Evolutionary conservation across 1,284 basidiomycete species (phyloP).

Genomic region (Austroboletus novae-zelandiae): DNA sequence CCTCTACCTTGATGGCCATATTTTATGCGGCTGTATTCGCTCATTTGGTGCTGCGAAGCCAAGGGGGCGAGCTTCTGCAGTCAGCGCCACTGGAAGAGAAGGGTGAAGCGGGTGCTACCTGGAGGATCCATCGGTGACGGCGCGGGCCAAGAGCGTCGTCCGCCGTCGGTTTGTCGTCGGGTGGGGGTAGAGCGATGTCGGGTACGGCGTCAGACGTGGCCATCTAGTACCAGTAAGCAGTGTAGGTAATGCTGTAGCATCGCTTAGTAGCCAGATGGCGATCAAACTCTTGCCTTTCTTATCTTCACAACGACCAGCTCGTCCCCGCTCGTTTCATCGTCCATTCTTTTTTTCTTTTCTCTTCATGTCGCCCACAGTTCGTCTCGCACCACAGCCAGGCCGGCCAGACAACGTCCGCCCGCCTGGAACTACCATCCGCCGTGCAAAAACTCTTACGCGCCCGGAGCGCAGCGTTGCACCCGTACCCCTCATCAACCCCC

Average conservation of each 20-base stretch:
- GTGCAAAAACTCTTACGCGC: slow-evolving; percentile 93
- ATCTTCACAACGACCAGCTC: slow-evolving; percentile 5
- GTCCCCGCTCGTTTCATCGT: slow-evolving; percentile 1
- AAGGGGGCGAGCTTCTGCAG: slow-evolving; percentile 49
- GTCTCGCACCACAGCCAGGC: slow-evolving; percentile 41
- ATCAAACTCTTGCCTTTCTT: background rate
- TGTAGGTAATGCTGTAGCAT: background rate
- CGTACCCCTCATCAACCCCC: slow-evolving; percentile 88
- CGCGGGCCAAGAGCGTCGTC: background rate
- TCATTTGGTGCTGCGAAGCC: slow-evolving; percentile 78
- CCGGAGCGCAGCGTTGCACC: slow-evolving; percentile 94
- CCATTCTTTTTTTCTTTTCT: slow-evolving; percentile 10
- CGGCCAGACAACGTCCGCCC: slow-evolving; percentile 54
- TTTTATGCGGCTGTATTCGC: slow-evolving; percentile 78
- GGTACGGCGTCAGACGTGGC: slow-evolving; percentile 16
- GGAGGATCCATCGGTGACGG: slow-evolving; percentile 15
- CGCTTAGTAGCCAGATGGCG: background rate
- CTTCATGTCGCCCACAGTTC: slow-evolving; percentile 48
- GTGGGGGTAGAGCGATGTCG: slow-evolving; percentile 4
- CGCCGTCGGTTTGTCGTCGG: background rate
- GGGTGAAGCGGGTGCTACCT: slow-evolving; percentile 10
- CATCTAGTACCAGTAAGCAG: background rate
- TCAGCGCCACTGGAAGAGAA: slow-evolving; percentile 6
- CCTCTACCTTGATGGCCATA: too few species aligned
- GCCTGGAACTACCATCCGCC: slow-evolving; percentile 62